Percentiles rank a stretch among this genome's conserved stretches.
Evolutionary conservation across 257 asterid species (phyloP).

Genomic region (Datura wrightii): DNA sequence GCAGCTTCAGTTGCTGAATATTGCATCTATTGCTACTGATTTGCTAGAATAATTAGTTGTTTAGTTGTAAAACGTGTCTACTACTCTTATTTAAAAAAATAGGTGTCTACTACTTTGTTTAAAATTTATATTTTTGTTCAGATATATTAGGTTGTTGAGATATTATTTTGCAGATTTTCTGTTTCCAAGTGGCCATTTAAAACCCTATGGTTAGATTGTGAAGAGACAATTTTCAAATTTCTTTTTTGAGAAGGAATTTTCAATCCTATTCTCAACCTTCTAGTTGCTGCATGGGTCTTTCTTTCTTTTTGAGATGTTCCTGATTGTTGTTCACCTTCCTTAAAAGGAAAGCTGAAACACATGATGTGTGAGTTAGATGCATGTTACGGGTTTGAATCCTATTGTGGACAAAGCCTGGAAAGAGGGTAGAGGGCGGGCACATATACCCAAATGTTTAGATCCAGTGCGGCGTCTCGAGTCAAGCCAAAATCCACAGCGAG

Average conservation of each 20-base stretch:
- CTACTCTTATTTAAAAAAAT: too few relatives aligned
- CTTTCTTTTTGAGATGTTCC: neutral
- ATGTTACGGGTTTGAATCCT: neutral
- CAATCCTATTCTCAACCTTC: neutral
- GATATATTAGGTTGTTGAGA: neutral
- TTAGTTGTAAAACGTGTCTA: neutral
- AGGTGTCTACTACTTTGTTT: neutral
- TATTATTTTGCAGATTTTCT: neutral
- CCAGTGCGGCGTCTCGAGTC: neutral
- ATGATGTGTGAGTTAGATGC: neutral
- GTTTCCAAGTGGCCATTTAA: neutral
- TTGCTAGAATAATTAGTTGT: neutral
- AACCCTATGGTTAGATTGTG: neutral
- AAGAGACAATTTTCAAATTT: neutral
- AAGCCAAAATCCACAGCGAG: neutral
- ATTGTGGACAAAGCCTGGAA: neutral
- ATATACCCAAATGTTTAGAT: neutral
- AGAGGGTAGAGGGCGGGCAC: neutral
- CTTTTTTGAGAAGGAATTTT: neutral
- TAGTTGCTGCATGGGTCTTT: neutral
- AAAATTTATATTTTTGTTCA: neutral
- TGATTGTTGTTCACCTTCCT: neutral
- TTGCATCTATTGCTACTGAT: neutral
- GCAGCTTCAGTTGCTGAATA: neutral
- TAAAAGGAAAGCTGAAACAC: conserved; percentile 11